Conservation (phyloP, 2,329 filamentous ascomycete species). For the Botryotinia narcissicola region DNA sequence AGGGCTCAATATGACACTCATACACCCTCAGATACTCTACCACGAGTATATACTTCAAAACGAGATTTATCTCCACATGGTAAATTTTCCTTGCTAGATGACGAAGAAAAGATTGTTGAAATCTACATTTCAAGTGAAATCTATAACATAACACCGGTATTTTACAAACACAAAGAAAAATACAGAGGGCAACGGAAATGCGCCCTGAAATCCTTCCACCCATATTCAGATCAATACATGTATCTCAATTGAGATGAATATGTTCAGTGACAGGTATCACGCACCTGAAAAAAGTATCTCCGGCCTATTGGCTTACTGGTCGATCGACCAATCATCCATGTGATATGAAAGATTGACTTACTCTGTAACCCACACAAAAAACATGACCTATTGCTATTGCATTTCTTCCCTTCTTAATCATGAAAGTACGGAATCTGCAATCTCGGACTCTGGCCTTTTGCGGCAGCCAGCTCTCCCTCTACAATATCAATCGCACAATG, state of each 20-base stretch:
- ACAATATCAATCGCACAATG: slow-evolving; percentile 29
- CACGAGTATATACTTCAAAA: neutral
- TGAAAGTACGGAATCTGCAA: neutral
- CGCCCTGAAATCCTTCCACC: neutral
- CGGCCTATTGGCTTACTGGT: neutral
- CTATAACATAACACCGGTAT: neutral
- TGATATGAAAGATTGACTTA: neutral
- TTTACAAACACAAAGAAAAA: neutral
- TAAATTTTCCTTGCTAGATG: neutral
- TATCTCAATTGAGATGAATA: neutral
- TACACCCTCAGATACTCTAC: neutral
- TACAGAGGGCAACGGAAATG: neutral
- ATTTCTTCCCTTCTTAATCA: neutral
- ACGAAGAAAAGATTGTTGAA: neutral
- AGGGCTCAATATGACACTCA: neutral
- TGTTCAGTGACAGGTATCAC: neutral
- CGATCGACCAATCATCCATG: neutral
- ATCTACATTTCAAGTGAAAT: neutral
- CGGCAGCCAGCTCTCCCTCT: slow-evolving; percentile 16
- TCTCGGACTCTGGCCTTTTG: neutral
- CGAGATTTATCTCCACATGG: neutral
- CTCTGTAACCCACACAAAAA: neutral
- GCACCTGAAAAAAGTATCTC: neutral
- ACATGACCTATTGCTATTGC: neutral
- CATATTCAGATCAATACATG: neutral